Evolutionary conservation across 2,329 filamentous ascomycete genomes (phyloP).

Genomic region (Penicillium oxalicum): DNA sequence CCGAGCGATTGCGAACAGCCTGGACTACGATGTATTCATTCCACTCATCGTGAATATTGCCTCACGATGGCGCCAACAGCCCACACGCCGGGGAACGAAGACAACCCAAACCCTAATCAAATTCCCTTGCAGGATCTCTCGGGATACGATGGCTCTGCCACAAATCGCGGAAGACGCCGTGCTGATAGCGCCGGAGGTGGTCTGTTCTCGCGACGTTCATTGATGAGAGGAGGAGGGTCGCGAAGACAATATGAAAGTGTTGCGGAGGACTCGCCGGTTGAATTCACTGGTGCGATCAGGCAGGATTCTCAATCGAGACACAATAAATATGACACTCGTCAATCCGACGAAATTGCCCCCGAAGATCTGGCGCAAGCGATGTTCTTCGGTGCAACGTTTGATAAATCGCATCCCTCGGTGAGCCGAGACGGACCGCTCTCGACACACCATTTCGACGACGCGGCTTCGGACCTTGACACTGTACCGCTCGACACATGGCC

Average conservation of each 20-base stretch:
- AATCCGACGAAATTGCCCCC: constrained; percentile 25
- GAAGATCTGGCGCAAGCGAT: constrained; percentile 41
- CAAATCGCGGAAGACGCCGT: constrained; percentile 26
- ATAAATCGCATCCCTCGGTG: constrained; percentile 18
- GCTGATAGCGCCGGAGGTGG: constrained; percentile 35
- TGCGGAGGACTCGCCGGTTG: constrained; percentile 45
- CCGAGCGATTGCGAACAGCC: neutral
- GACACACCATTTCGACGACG: constrained; percentile 22
- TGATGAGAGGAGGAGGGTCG: constrained; percentile 33
- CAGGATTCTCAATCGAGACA: constrained; percentile 14
- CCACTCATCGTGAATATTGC: constrained; percentile 30
- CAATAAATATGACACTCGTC: constrained; percentile 11
- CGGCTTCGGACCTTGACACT: constrained; percentile 25
- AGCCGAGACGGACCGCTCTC: constrained; percentile 10
- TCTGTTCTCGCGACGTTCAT: constrained; percentile 40
- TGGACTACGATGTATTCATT: constrained; percentile 36
- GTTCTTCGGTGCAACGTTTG: constrained; percentile 39
- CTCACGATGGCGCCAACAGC: constrained; percentile 38
- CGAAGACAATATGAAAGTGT: constrained; percentile 49
- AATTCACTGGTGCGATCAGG: constrained; percentile 19
- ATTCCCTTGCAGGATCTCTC: constrained; percentile 67
- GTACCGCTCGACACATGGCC: constrained; percentile 25
- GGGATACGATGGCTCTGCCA: constrained; percentile 30
- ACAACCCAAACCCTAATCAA: constrained; percentile 25
- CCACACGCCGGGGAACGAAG: constrained; percentile 27